Evolutionary conservation across 257 asterid species (phyloP).

Genomic region (Nicotiana knightiana): DNA sequence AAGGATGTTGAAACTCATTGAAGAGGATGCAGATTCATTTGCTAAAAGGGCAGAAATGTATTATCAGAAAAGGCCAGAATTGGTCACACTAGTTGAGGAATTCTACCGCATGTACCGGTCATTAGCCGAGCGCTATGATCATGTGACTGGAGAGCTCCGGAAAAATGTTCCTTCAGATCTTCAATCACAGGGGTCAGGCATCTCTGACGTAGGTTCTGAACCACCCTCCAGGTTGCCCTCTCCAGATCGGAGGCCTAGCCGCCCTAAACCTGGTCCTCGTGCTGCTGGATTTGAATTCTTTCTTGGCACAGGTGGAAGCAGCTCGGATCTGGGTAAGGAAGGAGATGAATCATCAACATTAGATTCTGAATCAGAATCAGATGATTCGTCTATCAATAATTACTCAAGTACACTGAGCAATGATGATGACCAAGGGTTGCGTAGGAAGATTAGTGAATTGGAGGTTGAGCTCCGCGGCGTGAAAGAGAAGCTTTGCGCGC

Average conservation of each 20-base stretch:
- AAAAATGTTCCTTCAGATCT: conserved; percentile 68
- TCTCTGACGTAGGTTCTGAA: conserved; percentile 71
- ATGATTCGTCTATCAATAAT: conserved; percentile 74
- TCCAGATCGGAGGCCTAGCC: conserved; percentile 38
- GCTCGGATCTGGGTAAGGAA: conserved; percentile 56
- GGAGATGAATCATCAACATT: conserved; percentile 69
- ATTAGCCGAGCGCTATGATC: conserved; percentile 62
- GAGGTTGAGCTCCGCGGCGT: conserved; percentile 58
- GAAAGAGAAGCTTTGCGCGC: conserved; percentile 49
- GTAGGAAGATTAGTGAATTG: conserved; percentile 45
- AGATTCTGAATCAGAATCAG: conserved; percentile 82
- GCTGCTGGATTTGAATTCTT: conserved; percentile 86
- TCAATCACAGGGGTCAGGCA: conserved; percentile 84
- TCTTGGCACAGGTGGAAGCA: conserved; percentile 47
- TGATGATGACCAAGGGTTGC: conserved; percentile 45
- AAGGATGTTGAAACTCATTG: conserved; percentile 63
- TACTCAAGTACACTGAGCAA: conserved; percentile 35
- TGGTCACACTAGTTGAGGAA: conserved; percentile 59
- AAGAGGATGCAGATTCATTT: conserved; percentile 75
- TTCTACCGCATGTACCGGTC: conserved; percentile 56
- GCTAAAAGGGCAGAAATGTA: conserved; percentile 73
- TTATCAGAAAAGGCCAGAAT: conserved; percentile 63
- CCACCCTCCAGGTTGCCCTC: conserved; percentile 43
- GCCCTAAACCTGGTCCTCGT: conserved; percentile 61
- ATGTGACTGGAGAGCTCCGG: conserved; percentile 60